A percentile compares a stretch with the other conserved stretches of the same genome.
These are phyloP conservation scores for Teratosphaeriaceae sp. DNA, from an alignment of 2,329 filamentous ascomycete genomes.

Conservation along the genomic window DNA sequence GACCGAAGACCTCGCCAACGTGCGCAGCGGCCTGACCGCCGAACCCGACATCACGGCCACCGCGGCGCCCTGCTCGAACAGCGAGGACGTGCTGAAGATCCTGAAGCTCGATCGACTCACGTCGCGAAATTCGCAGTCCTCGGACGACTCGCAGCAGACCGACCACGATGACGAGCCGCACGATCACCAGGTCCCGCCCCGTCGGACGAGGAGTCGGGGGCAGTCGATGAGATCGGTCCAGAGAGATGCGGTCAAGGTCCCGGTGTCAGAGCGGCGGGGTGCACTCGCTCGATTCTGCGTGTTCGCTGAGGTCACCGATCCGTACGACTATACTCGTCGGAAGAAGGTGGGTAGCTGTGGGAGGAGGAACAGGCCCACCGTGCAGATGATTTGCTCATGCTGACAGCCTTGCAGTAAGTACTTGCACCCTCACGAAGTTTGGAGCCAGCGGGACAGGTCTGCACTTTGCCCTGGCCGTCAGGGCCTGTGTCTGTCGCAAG, in stretches of 20 bases:
- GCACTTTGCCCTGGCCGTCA: no score
- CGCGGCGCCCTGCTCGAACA: constrained; percentile 12
- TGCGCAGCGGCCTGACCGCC: constrained; percentile 4
- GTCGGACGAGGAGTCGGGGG: constrained; percentile 18
- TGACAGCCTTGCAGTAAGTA: no score
- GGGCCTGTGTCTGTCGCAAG: no score
- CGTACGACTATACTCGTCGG: constrained; percentile 62
- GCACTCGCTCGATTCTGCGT: constrained; percentile 64
- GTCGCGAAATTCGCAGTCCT: constrained; percentile 14
- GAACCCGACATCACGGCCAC: constrained; percentile 10
- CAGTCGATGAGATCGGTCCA: constrained; percentile 20
- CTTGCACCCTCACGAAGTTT: no score
- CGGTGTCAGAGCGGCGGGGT: constrained; percentile 56
- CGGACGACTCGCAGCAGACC: constrained; percentile 19
- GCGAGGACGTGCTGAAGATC: constrained; percentile 10
- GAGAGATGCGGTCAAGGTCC: constrained; percentile 38
- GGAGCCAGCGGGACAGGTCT: no score
- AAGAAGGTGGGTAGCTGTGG: no score
- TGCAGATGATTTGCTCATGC: no score
- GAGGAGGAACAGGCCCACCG: no score
- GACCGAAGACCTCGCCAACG: background rate
- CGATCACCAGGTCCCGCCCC: constrained; percentile 24
- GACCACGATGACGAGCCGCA: constrained; percentile 16
- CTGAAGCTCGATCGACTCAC: constrained; percentile 4
- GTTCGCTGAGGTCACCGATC: constrained; percentile 71